These are phyloP conservation scores for Raffaelea deltoideospora DNA, from an alignment of 2,329 filamentous ascomycete genomes.

Conservation along the genomic window DNA sequence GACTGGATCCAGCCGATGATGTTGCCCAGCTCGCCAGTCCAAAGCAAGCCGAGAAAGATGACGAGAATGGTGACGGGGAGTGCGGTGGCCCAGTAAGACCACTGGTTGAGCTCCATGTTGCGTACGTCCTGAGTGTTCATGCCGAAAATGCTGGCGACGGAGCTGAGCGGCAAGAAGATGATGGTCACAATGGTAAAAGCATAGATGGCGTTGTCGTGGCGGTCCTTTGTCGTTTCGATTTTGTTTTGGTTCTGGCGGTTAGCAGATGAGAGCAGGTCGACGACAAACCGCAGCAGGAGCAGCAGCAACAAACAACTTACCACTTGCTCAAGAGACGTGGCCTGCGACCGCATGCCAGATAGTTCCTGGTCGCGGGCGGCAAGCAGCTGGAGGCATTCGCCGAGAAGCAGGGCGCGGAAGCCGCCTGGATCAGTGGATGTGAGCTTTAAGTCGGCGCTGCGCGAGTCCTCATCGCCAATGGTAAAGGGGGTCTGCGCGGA, in stretches of 20 bases:
- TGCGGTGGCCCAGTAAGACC: slow-evolving; percentile 34
- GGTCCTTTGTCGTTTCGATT: slow-evolving; percentile 24
- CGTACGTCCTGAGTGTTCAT: slow-evolving; percentile 37
- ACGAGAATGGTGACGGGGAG: slow-evolving; percentile 28
- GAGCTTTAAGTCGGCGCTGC: background rate
- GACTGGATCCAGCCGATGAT: slow-evolving; percentile 1
- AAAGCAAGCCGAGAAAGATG: slow-evolving; percentile 24
- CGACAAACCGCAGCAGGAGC: background rate
- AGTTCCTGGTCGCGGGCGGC: slow-evolving; percentile 19
- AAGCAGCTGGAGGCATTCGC: slow-evolving; percentile 22
- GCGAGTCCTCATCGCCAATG: no score
- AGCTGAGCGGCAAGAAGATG: slow-evolving; percentile 30
- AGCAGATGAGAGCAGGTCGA: background rate
- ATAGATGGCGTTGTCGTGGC: slow-evolving; percentile 31
- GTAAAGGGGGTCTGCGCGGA: no score
- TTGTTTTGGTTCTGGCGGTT: slow-evolving; percentile 17
- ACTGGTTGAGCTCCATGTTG: slow-evolving; percentile 31
- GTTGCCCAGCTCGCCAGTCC: slow-evolving; percentile 21
- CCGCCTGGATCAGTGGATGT: background rate
- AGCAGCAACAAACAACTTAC: slow-evolving; percentile 7
- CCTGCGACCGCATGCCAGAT: slow-evolving; percentile 12
- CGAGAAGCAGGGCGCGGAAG: background rate
- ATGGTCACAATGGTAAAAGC: slow-evolving; percentile 34
- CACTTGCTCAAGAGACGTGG: slow-evolving; percentile 14
- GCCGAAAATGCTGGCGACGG: slow-evolving; percentile 33